Conservation (phyloP, 257 asterid species). For the Gentiana macrophylla region DNA sequence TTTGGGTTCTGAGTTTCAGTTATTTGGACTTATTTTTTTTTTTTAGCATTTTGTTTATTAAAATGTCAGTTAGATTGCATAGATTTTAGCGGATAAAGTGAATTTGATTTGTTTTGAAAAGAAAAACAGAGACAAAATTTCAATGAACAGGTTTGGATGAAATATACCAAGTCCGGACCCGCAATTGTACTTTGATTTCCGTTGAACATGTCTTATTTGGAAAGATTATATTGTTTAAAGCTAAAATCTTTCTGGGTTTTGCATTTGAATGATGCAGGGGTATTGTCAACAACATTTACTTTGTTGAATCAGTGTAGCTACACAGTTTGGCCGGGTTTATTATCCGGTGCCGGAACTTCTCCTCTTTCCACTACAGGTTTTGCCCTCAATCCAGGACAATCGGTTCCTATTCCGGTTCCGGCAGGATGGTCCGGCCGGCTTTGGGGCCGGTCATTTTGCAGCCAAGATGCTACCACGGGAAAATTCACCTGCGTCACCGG, state of each 20-base stretch:
- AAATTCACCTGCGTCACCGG: slow-evolving; percentile 54
- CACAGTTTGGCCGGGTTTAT: slow-evolving; percentile 68
- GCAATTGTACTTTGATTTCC: too few relatives aligned
- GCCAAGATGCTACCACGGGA: slow-evolving; percentile 35
- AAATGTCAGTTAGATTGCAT: too few relatives aligned
- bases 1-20: too few relatives aligned
- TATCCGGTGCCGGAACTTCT: slow-evolving; percentile 48
- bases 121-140: too few relatives aligned
- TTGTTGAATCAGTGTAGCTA: slow-evolving; percentile 47
- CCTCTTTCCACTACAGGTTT: slow-evolving; percentile 54
- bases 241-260: neutral
- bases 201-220: too few relatives aligned
- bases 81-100: too few relatives aligned
- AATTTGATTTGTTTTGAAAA: too few relatives aligned
- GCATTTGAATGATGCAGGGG: slow-evolving; percentile 15
- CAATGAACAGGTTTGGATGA: too few relatives aligned
- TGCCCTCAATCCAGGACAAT: slow-evolving; percentile 33
- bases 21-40: neutral
- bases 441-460: slow-evolving; percentile 59
- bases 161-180: too few relatives aligned
- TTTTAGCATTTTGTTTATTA: too few relatives aligned
- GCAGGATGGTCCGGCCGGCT: slow-evolving; percentile 64
- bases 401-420: slow-evolving; percentile 30
- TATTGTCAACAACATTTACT: slow-evolving; percentile 46
- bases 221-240: too few relatives aligned